These are phyloP conservation scores for Pythium rhizo-oryzae DNA, from an alignment of 352 stramenopile genomes.

Conservation along the genomic window DNA sequence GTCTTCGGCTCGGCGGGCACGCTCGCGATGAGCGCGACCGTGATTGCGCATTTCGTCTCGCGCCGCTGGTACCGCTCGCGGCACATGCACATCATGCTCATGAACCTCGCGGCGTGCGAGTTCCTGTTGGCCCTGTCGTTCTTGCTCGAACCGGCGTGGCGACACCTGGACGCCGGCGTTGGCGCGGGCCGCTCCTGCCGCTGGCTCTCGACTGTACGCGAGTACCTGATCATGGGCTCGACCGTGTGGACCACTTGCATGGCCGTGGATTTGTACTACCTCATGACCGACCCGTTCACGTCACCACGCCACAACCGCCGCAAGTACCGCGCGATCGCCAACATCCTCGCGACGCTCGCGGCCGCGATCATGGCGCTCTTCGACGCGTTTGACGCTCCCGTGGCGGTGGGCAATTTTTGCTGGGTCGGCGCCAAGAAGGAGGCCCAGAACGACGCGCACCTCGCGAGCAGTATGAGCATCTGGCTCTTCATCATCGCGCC, in stretches of 20 bases:
- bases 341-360: constrained; percentile 39
- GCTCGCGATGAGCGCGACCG: constrained; percentile 58
- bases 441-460: constrained; percentile 37
- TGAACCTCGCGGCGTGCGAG: constrained; percentile 67
- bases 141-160: constrained; percentile 68
- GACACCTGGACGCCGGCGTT: constrained; percentile 38
- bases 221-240: constrained; percentile 81
- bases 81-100: constrained; percentile 73
- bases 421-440: constrained; percentile 63
- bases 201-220: constrained; percentile 66
- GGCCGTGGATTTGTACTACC: constrained; percentile 68
- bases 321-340: constrained; percentile 64
- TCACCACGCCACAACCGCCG: constrained; percentile 66
- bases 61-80: constrained; percentile 57
- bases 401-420: constrained; percentile 71
- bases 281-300: constrained; percentile 85
- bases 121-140: constrained; percentile 71
- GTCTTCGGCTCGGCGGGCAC: constrained; percentile 62
- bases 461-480: constrained; percentile 39
- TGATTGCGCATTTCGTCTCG: constrained; percentile 51
- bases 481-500: constrained; percentile 76
- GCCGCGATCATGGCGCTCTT: constrained; percentile 56
- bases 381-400: constrained; percentile 54
- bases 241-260: constrained; percentile 74
- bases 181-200: constrained; percentile 41